Evolutionary conservation across 2,329 filamentous ascomycete genomes (phyloP).

Genomic region (Colletotrichum falcatum): DNA sequence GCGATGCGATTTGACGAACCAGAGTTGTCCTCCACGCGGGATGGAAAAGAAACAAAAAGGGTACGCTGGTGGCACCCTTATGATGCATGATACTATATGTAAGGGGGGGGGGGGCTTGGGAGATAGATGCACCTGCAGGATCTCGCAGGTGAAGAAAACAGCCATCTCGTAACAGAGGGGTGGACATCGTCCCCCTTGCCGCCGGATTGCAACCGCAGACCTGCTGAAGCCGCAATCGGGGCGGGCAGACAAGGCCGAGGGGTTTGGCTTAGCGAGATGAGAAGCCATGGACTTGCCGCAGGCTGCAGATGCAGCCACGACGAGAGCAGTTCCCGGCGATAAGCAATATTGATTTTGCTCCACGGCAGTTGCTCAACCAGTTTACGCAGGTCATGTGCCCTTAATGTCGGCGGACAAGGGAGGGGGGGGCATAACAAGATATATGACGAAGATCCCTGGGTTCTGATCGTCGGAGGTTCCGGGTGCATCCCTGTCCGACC

Average conservation of each 20-base stretch:
- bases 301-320: too few species aligned
- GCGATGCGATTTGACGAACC: slow-evolving; percentile 16
- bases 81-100: too few species aligned
- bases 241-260: neutral
- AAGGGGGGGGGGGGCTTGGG: too few species aligned
- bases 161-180: neutral
- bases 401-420: slow-evolving; percentile 11
- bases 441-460: slow-evolving; percentile 24
- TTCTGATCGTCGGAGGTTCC: slow-evolving; percentile 15
- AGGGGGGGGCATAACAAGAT: slow-evolving; percentile 4
- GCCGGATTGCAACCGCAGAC: slow-evolving; percentile 12
- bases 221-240: neutral
- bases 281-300: slow-evolving; percentile 11
- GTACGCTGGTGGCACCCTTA: neutral
- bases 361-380: neutral
- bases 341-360: neutral
- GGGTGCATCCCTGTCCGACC: neutral
- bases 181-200: slow-evolving; percentile 1
- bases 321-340: neutral
- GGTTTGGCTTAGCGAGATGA: neutral
- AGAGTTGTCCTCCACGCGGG: slow-evolving; percentile 15
- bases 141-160: slow-evolving; percentile 27
- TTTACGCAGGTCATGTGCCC: slow-evolving; percentile 13
- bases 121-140: slow-evolving; percentile 34
- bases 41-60: slow-evolving; percentile 12